Percentiles rank a stretch among this genome's conserved stretches.
Conservation (phyloP, 495 filamentous ascomycete species). For the Neurospora africana region DNA sequence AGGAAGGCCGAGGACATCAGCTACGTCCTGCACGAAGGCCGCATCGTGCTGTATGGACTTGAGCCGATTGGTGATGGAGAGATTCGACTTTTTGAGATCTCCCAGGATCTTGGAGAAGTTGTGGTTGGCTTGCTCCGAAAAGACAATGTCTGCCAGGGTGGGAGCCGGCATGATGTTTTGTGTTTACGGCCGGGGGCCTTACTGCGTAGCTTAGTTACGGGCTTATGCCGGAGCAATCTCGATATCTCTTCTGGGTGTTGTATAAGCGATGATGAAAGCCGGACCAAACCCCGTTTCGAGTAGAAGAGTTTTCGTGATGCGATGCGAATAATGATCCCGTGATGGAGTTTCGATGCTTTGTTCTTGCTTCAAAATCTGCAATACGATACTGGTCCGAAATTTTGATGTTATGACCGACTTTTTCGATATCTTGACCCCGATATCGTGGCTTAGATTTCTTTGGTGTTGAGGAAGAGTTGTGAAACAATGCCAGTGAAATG, state of each 20-base stretch:
- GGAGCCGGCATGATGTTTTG: slow-evolving; percentile 9
- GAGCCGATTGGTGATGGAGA: slow-evolving; percentile 71
- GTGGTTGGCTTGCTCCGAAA: slow-evolving; percentile 40
- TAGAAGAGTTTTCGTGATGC: not conserved
- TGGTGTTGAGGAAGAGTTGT: not conserved
- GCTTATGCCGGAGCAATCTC: not conserved
- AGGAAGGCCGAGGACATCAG: slow-evolving; percentile 47
- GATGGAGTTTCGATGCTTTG: not conserved
- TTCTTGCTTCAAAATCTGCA: not conserved
- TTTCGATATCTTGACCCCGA: not conserved
- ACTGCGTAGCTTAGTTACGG: not conserved
- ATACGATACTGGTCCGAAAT: not conserved
- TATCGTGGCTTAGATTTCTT: not conserved
- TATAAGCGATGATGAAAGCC: not conserved
- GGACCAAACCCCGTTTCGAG: not conserved
- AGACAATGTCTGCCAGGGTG: slow-evolving; percentile 34
- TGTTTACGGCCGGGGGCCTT: not conserved
- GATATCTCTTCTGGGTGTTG: not conserved
- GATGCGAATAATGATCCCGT: not conserved
- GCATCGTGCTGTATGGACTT: slow-evolving; percentile 60
- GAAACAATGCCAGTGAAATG: not conserved
- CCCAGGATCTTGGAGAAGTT: slow-evolving; percentile 44
- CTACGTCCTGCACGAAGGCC: slow-evolving; percentile 50
- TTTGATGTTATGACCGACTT: not conserved
- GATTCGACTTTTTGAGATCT: slow-evolving; percentile 59